A percentile compares a stretch with the other conserved stretches of the same genome.
phyloP scores from a whole-genome alignment of 768 basidiomycete genomes.

The Gelatoporia subvermispora region DNA sequence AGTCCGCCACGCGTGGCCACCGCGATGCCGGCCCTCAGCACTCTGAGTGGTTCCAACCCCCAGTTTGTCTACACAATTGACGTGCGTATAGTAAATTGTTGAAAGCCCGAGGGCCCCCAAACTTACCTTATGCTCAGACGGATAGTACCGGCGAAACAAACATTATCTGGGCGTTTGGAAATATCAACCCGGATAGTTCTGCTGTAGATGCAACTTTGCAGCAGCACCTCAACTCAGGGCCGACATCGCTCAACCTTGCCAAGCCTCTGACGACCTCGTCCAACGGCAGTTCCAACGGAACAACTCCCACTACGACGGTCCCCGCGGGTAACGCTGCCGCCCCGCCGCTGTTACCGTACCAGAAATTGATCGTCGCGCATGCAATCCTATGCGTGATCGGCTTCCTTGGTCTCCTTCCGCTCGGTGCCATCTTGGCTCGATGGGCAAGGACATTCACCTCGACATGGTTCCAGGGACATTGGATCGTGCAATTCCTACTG shows the following conservation, averaged over 20 bases:
- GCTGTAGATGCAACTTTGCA: conserved; percentile 39
- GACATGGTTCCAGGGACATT: conserved; percentile 40
- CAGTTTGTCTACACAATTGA: conserved; percentile 48
- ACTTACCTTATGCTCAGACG: conserved; percentile 27
- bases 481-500: conserved; percentile 43
- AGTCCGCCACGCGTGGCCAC: conserved; percentile 50
- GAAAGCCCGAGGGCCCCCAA: conserved; percentile 1
- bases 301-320: conserved; percentile 17
- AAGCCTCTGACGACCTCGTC: conserved; percentile 24
- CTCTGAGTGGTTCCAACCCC: conserved; percentile 38
- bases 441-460: conserved; percentile 47
- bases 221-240: conserved; percentile 44
- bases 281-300: conserved; percentile 10
- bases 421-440: conserved; percentile 52
- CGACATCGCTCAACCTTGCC: conserved; percentile 42
- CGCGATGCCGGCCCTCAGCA: conserved; percentile 23
- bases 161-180: conserved; percentile 60
- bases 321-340: conserved; percentile 5
- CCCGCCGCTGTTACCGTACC: conserved; percentile 37
- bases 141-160: conserved; percentile 34
- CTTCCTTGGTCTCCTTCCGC: conserved; percentile 53
- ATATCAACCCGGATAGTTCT: conserved; percentile 41
- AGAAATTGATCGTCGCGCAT: conserved; percentile 49
- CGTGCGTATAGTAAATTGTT: conserved; percentile 27
- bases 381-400: conserved; percentile 48